Evolutionary conservation across 768 basidiomycete genomes (phyloP).

Genomic region (Tulasnella sp.): DNA sequence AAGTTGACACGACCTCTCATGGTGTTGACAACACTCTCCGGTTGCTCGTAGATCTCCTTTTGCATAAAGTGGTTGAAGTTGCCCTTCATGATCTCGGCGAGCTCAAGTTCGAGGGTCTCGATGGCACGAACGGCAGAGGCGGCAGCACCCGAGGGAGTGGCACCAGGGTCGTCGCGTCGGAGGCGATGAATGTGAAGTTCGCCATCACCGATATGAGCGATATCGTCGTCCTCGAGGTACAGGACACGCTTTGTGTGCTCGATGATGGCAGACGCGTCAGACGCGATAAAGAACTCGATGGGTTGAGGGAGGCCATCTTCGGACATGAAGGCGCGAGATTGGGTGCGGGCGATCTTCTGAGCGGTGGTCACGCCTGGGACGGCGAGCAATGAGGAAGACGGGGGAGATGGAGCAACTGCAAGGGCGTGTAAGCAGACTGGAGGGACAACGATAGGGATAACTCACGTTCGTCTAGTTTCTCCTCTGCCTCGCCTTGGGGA

Average conservation of each 20-base stretch:
- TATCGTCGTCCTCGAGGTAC: conserved; percentile 97
- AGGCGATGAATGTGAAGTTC: conserved; percentile 98
- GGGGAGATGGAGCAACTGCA: conserved; percentile 35
- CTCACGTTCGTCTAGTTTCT: conserved; percentile 34
- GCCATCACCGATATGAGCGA: conserved; percentile 93
- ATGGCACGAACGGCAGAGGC: conserved; percentile 77
- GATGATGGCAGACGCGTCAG: conserved; percentile 89
- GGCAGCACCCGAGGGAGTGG: conserved; percentile 40
- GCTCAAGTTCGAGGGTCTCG: conserved; percentile 95
- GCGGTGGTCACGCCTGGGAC: conserved; percentile 36
- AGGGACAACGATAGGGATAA: conserved; percentile 10
- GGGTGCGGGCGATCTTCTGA: conserved; percentile 74
- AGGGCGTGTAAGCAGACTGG: conserved; percentile 22
- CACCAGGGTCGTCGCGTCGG: conserved; percentile 70
- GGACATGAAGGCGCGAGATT: conserved; percentile 95
- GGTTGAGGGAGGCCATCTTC: conserved; percentile 98
- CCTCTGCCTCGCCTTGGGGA: conserved; percentile 53
- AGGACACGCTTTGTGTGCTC: conserved; percentile 99
- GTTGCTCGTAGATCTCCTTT: conserved; percentile 99
- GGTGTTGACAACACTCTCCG: conserved; percentile 98
- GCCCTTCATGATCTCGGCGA: conserved; percentile 99
- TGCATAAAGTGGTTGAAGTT: conserved; percentile 99
- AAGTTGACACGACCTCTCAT: conserved; percentile 99
- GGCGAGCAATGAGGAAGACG: conserved; percentile 29
- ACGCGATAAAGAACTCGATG: conserved; percentile 99